Percentiles rank a stretch among this genome's conserved stretches.
Conservation (phyloP, 176 grass and related monocot species). For the Chloris gayana region DNA sequence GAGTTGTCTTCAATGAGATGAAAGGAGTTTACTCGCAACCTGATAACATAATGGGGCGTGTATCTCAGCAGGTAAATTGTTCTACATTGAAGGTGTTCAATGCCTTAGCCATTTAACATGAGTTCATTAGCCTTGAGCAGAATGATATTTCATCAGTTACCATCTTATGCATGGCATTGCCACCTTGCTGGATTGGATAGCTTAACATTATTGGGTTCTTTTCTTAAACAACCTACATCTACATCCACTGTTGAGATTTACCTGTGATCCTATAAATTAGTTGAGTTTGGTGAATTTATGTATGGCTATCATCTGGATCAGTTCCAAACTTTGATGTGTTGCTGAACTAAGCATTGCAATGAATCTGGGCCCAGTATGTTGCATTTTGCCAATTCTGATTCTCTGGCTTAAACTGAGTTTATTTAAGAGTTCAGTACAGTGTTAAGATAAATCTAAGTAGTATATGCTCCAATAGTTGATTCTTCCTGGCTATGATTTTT, state of each 20-base stretch:
- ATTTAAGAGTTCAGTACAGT: conserved; percentile 28
- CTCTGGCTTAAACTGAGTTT: conserved; percentile 30
- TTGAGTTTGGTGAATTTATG: neutral
- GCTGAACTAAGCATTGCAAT: conserved; percentile 36
- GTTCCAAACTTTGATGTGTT: conserved; percentile 8
- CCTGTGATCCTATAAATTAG: conserved; percentile 1
- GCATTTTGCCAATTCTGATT: conserved; percentile 6
- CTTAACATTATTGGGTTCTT: neutral
- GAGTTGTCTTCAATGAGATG: conserved; percentile 99
- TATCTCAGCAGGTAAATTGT: conserved; percentile 70
- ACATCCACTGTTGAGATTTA: conserved; percentile 25
- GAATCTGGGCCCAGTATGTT: conserved; percentile 1
- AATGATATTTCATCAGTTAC: neutral
- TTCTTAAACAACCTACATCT: conserved; percentile 33
- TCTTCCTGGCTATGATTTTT: conserved; percentile 11
- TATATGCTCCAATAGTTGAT: conserved; percentile 16
- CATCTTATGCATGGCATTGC: neutral
- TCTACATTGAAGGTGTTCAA: conserved; percentile 29
- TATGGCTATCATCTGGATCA: conserved; percentile 19
- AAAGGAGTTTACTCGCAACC: conserved; percentile 99
- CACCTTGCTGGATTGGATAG: conserved; percentile 14
- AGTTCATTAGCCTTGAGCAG: conserved; percentile 20
- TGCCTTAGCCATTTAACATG: neutral
- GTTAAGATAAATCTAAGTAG: conserved; percentile 2
- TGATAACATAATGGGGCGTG: conserved; percentile 89